A percentile compares a stretch with the other conserved stretches of the same genome.
Conservation (phyloP, 441 rosid genomes). For the Corymbia citriodora region DNA sequence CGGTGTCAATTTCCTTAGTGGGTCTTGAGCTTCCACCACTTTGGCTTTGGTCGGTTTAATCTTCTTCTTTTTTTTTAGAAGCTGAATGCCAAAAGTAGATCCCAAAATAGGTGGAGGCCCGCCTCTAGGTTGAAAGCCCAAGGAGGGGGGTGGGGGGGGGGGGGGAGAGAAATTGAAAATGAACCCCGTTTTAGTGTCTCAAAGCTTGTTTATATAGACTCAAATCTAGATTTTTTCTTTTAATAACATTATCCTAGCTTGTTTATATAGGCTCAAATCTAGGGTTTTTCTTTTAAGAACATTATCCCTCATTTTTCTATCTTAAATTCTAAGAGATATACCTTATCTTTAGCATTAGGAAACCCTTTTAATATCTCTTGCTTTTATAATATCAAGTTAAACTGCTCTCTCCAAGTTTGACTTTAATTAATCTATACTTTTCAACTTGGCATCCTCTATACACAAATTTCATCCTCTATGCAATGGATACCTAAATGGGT, state of each 20-base stretch:
- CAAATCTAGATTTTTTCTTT: too few species aligned
- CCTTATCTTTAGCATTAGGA: background rate
- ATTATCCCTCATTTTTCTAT: background rate
- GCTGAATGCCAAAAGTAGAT: too few species aligned
- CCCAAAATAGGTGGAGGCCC: too few species aligned
- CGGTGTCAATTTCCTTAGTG: background rate
- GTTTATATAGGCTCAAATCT: background rate
- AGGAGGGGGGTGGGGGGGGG: background rate
- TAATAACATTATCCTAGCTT: too few species aligned
- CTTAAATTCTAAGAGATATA: background rate
- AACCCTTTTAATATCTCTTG: background rate
- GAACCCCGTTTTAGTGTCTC: too few species aligned
- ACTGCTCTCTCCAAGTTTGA: background rate
- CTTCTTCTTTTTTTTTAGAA: too few species aligned
- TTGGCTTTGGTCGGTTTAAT: background rate
- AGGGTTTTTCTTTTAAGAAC: background rate
- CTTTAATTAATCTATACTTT: background rate
- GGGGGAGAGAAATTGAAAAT: background rate
- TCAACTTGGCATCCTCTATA: background rate
- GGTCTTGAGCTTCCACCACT: background rate
- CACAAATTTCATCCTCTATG: background rate
- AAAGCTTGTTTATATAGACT: too few species aligned
- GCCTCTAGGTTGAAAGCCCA: background rate
- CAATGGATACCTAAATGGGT: background rate
- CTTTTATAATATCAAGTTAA: background rate